Base-by-base conservation (phyloP, 352 stramenopile genomes). In the Globisporangium takayamanum region DNA sequence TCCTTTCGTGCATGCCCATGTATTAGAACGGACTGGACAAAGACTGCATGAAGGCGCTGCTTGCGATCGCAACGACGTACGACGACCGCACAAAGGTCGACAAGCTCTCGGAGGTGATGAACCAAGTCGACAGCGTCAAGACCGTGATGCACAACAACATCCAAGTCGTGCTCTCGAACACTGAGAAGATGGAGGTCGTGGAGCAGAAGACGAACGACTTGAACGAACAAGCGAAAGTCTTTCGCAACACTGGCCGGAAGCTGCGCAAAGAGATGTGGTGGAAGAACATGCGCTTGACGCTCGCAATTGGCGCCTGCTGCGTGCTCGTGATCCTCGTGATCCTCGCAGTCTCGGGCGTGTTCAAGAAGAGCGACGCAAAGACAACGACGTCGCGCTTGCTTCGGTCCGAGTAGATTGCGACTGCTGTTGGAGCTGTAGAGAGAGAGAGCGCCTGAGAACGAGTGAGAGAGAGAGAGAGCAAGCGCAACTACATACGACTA, bases 71-170 rank as follows among this genome's bases (percentile, higher is more conserved):
- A 5, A 67, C 68, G 22, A 84, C 70, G n/a, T 94, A 87, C 54
- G 82, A 94, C 48, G 84, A 94, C 63, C 82, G 80, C 58, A 94
- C 82, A 37, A 94, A 94, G 62, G 78, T 92, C 54, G 84, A 94
- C 63, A 94, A 94, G 67, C 57, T 94, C 39, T 88, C 84, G 33
- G 79, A 94, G 39, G 84, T 94, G 39, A 81, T 91, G 80, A 67
- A 79, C 47, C 82, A 91, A 50, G 84, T 94, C 28, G 80, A 94
- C 53, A 78, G 64, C 42, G 84, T 92, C 55, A 91, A 91, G 70
- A 78, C 69, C 30, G 77, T 89, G 47, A 94, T 94, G 84, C 82
- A 92, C 70, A 85, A 92, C 57, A 94, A 92, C 60, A 92, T 94
- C 52, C 78, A 94, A 53, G 79, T 94, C 45, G 84, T 92, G 50